phyloP scores from a whole-genome alignment of 1,284 basidiomycete genomes.

The Cryptococcus sp. region DNA sequence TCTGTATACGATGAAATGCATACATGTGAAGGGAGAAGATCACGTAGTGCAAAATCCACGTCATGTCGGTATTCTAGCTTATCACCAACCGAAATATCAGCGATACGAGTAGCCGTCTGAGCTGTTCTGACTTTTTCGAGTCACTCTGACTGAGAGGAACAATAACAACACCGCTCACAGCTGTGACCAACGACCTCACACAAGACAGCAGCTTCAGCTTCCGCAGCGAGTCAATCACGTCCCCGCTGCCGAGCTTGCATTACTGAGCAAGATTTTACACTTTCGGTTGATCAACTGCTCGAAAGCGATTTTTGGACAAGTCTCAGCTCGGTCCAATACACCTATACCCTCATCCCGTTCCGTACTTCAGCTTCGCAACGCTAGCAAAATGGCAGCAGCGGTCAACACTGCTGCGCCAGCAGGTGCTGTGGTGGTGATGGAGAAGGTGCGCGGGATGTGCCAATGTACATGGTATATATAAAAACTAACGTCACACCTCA shows the following conservation, averaged over 20 bases:
- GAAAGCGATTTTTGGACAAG: constrained; percentile 7
- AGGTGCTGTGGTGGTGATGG: constrained; percentile 47
- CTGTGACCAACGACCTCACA: too few species aligned
- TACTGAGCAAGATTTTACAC: constrained; percentile 11
- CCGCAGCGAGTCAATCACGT: too few species aligned
- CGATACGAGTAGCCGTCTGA: too few species aligned
- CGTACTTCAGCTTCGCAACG: neutral
- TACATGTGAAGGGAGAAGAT: too few species aligned
- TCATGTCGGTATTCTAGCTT: neutral
- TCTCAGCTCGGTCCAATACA: neutral
- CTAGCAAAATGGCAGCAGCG: constrained; percentile 35
- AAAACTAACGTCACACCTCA: constrained; percentile 16
- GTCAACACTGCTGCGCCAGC: constrained; percentile 33
- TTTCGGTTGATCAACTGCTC: constrained; percentile 8
- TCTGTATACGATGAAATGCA: too few species aligned
- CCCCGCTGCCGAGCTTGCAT: too few species aligned
- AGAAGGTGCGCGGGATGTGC: constrained; percentile 39
- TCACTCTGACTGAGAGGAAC: too few species aligned
- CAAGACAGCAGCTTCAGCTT: too few species aligned
- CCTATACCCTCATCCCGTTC: neutral
- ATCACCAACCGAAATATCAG: neutral
- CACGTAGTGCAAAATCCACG: neutral
- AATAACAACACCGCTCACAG: too few species aligned
- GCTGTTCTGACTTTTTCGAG: too few species aligned
- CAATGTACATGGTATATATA: neutral